A percentile compares a stretch with the other conserved stretches of the same genome.
These are phyloP conservation scores for Candida ovalis DNA, from an alignment of 805 yeast genomes.

Conservation along the genomic window DNA sequence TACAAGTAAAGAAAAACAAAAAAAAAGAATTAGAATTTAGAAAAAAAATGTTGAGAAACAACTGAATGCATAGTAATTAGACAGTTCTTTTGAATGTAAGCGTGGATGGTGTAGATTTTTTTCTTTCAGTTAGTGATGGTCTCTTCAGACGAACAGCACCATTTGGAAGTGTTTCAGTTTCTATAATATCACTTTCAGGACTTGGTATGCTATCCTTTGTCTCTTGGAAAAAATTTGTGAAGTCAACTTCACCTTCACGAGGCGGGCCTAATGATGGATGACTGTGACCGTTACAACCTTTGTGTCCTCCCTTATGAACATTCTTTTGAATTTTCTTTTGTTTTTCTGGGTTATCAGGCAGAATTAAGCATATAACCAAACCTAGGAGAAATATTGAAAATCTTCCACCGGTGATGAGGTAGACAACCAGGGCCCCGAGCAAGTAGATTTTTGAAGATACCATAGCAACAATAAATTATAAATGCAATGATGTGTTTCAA, in stretches of 20 bases:
- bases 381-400: neutral
- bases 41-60: neutral
- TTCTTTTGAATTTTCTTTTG: neutral
- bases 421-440: neutral
- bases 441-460: neutral
- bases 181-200: neutral
- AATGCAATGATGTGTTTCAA: neutral
- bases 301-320: neutral
- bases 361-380: neutral
- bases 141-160: neutral
- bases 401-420: neutral
- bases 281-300: neutral
- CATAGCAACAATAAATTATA: neutral
- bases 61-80: neutral
- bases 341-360: neutral
- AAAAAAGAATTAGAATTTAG: neutral
- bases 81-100: neutral
- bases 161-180: neutral
- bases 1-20: neutral
- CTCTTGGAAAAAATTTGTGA: neutral
- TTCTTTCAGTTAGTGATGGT: neutral
- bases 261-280: neutral
- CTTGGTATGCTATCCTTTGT: too few species aligned
- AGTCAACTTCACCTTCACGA: neutral
- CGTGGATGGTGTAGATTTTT: neutral